phyloP scores from a whole-genome alignment of 306 rosid species.

The Casuarina glauca region DNA sequence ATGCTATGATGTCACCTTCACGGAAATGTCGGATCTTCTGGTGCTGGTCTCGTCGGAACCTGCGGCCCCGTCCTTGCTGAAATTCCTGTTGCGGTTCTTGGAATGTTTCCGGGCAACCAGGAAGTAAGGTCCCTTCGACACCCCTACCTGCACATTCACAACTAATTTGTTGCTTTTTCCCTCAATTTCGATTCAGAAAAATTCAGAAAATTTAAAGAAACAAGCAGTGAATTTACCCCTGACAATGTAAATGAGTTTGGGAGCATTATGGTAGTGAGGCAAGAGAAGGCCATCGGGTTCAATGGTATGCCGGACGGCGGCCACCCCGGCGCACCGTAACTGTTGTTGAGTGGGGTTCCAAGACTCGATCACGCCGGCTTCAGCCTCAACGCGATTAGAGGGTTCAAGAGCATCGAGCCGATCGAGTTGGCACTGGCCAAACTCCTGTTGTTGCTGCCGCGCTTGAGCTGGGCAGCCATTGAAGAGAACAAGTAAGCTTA shows the following conservation, averaged over 20 bases:
- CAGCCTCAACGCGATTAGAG: slow-evolving; percentile 25
- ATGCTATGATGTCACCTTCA: slow-evolving; percentile 41
- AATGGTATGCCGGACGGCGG: slow-evolving; percentile 28
- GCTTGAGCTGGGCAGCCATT: slow-evolving; percentile 9
- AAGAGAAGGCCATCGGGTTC: slow-evolving; percentile 49
- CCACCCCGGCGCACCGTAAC: slow-evolving; percentile 43
- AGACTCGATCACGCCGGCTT: slow-evolving; percentile 42
- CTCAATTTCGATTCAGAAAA: neutral
- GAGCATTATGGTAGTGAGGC: slow-evolving; percentile 43
- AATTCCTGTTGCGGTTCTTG: slow-evolving; percentile 31
- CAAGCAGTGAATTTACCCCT: slow-evolving; percentile 14
- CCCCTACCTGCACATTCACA: slow-evolving; percentile 32
- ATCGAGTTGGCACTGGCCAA: slow-evolving; percentile 36
- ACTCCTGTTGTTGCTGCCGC: neutral
- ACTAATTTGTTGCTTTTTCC: neutral
- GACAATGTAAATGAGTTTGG: slow-evolving; percentile 38
- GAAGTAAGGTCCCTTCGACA: slow-evolving; percentile 33
- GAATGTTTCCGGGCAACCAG: slow-evolving; percentile 50
- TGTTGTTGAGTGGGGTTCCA: slow-evolving; percentile 47
- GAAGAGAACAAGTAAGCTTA: neutral
- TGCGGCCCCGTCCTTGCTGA: neutral
- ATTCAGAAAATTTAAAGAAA: neutral
- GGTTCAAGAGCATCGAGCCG: slow-evolving; percentile 27
- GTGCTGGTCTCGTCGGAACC: slow-evolving; percentile 28
- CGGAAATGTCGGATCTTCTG: slow-evolving; percentile 40